Evolutionary conservation across 495 filamentous ascomycete species (phyloP), one percentile per base, ranked within the genome.

Genomic region (Schizothecium vesticola): DNA sequence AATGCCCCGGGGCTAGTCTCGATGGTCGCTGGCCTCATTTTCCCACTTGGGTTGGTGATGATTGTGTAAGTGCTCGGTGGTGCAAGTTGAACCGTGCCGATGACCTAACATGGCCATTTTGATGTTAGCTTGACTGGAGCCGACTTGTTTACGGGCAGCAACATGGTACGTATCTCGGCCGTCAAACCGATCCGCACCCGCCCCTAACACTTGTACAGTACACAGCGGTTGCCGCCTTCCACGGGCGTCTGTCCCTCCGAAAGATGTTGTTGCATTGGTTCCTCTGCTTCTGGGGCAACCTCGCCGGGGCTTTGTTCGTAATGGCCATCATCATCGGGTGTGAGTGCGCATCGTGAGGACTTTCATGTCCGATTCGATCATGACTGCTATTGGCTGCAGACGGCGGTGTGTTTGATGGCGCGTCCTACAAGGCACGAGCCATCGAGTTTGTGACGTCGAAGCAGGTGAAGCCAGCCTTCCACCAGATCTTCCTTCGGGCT

Each of bases 1-100:
- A 89, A 89, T 72, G 86, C 86, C 7, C 82, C 84, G 0, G 87
- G 88, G 1, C 74, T 89, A 58, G 84, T 90, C 56, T 81, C 85
- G 12, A 86, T 82, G 1, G 80, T 88, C 61, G 75, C 79, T 25
- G 84, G 85, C 1, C 67, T 87, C 56, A 79, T 89, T 25, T 89
- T 89, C 67, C 87, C 86, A 1, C 82, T 86, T 58, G 87, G 86
- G 3, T 76, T 88, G 73, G 80, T 82, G 36, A 83, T 88, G 80
- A 86, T 88, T 60, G 80, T 89, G 43, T 61, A 33, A 61, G 59
- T 51, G 23, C 16, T 61, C 9, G 59, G 3, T n/a, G 10, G 9
- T 33, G 31, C 62, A 63, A 24, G 59, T 56, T 67, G 19, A 8
- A n/a, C 9, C 8, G 56, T 10, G 12, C 2, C 6, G 29, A 13